A percentile compares a stretch with the other conserved stretches of the same genome.
Conservation (phyloP, 2,329 filamentous ascomycete genomes). For the Colletotrichum sp. region DNA sequence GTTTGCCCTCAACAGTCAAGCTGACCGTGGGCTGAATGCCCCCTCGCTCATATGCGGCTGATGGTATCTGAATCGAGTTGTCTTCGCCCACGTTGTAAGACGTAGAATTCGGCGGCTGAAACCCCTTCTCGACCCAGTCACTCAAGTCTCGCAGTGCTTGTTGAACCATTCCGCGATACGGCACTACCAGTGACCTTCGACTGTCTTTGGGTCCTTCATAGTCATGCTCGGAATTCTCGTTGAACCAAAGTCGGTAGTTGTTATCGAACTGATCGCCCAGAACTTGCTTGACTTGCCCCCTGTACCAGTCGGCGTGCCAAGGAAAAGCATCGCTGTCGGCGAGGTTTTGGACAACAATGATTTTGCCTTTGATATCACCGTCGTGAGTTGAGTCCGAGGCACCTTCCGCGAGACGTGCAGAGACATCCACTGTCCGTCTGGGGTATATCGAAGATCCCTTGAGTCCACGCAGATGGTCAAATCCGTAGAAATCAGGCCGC, state of each 20-base stretch:
- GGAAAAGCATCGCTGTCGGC: constrained; percentile 25
- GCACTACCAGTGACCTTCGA: not conserved
- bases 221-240: constrained; percentile 23
- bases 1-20: not conserved
- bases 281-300: constrained; percentile 2
- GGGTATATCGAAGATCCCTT: constrained; percentile 17
- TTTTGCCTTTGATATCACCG: constrained; percentile 22
- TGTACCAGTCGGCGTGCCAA: constrained; percentile 29
- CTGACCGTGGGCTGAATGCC: constrained; percentile 25
- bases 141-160: constrained; percentile 24
- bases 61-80: constrained; percentile 18
- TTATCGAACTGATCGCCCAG: constrained; percentile 11
- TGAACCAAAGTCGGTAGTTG: constrained; percentile 25
- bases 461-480: constrained; percentile 16
- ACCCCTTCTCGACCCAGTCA: constrained; percentile 23
- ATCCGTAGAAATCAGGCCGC: constrained; percentile 12
- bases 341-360: constrained; percentile 26
- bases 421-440: constrained; percentile 1
- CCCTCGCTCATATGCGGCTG: not conserved
- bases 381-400: constrained; percentile 3
- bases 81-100: constrained; percentile 1
- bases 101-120: constrained; percentile 3
- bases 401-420: not conserved
- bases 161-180: constrained; percentile 19
- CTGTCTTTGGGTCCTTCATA: not conserved